phyloP scores from a whole-genome alignment of 306 rosid species.

The Phaseolus lunatus region DNA sequence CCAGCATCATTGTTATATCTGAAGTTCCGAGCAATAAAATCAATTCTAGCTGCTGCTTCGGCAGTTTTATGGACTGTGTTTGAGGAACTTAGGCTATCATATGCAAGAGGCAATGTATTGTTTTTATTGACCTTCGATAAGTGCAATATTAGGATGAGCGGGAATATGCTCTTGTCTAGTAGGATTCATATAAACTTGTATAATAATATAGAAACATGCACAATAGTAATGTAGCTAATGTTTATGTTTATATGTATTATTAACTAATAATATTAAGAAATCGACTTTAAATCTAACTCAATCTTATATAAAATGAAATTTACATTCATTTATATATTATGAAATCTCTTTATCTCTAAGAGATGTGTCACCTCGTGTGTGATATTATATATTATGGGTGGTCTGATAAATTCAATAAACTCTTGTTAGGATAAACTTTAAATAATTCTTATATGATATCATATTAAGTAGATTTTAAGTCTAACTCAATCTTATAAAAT shows the following conservation, averaged over 20 bases:
- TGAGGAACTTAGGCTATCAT: background rate
- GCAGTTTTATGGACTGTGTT: background rate
- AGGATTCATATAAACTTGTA: background rate
- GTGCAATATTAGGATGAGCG: background rate
- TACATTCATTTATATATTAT: too few species aligned
- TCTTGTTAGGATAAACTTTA: too few species aligned
- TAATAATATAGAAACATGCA: background rate
- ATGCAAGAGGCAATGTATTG: constrained; percentile 1
- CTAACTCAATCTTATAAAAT: too few species aligned
- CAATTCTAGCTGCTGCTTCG: background rate
- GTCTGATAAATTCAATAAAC: too few species aligned
- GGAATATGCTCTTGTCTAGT: background rate
- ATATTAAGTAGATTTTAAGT: too few species aligned
- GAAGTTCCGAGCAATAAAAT: background rate
- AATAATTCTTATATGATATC: too few species aligned
- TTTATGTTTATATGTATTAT: too few species aligned
- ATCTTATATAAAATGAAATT: too few species aligned
- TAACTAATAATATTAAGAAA: background rate
- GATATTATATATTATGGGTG: too few species aligned
- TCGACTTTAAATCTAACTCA: too few species aligned
- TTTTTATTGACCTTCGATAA: background rate
- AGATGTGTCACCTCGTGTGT: too few species aligned
- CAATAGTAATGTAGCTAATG: background rate
- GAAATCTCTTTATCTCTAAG: too few species aligned
- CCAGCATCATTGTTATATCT: background rate